Base-by-base conservation (phyloP, 331 rosid genomes). In the Cucumis variabilis region DNA sequence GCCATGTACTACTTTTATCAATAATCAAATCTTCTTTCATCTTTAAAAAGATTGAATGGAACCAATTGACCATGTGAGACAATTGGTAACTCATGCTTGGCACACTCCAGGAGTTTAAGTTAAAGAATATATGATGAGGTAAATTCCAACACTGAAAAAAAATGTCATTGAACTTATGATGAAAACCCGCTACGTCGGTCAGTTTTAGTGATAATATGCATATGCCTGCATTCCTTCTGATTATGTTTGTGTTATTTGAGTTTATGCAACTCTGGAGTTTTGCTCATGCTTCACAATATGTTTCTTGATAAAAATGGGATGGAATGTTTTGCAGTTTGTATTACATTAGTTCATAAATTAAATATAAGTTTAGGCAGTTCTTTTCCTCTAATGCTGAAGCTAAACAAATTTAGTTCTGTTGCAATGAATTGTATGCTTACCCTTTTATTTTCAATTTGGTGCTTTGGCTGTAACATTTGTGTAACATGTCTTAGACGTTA, bases 241-340 rank as follows among this genome's bases (percentile, higher is more conserved):
- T 30, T 30, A 30, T 46, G 87, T 25, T 70, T 19, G 21, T 50
- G 60, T 69, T 20, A 50, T 51, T 13, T 85, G 46, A 67, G 30
- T 84, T 25, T 58, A 50, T 93, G 95, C 98, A 97, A 98, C 90
- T 97, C 69, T 97, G 98, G 99, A 98, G 99, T 75, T 97, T 97
- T 88, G 90, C 94, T 19, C 99, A 97, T 90, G 91, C 93, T 25
- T 96, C 96, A 25, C 90, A 86, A 68, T 91, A 93, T 91, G 89
- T 90, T 70, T 24, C 88, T 46, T 90, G 88, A 92, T 87, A 20
- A 87, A 6, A 17, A 81, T 81, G 70, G 51, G 25, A 81, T 30
- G 51, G 70, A 58, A 30, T 20, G 51, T 5, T 30, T 58, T 28
- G 69, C 69, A 80, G 48, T 25, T 80, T 27, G 46, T 80, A 25